Conservation (phyloP, 1,139 yeast genomes). For the Zygosaccharomyces pseudobailii region DNA sequence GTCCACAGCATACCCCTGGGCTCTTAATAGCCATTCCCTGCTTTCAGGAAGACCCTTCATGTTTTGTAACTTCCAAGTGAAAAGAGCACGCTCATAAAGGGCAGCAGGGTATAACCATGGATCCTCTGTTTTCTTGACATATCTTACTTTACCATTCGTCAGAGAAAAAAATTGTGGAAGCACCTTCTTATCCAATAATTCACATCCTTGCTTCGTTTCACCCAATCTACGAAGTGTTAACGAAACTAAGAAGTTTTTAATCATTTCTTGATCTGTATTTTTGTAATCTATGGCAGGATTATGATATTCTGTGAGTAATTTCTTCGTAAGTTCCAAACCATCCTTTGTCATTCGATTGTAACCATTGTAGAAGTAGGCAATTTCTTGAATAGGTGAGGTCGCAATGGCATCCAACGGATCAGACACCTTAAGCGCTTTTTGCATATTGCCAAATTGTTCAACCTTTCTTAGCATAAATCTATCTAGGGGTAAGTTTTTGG, state of each 20-base stretch:
- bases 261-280: conserved; percentile 59
- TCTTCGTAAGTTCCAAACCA: conserved; percentile 52
- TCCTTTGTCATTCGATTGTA: conserved; percentile 73
- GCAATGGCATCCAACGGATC: conserved; percentile 72
- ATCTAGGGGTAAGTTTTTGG: conserved; percentile 87
- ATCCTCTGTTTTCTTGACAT: conserved; percentile 51
- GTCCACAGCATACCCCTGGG: conserved; percentile 77
- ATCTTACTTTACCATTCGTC: conserved; percentile 35
- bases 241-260: conserved; percentile 60
- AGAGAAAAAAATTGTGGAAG: conserved; percentile 36
- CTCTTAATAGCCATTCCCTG: conserved; percentile 65
- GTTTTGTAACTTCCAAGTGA: conserved; percentile 68
- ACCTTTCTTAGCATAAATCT: conserved; percentile 72
- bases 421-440: conserved; percentile 40
- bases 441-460: conserved; percentile 49
- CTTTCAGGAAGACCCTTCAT: conserved; percentile 50
- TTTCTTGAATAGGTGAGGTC: conserved; percentile 80
- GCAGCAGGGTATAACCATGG: conserved; percentile 92
- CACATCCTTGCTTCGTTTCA: conserved; percentile 52
- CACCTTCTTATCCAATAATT: conserved; percentile 55
- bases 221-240: conserved; percentile 65
- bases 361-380: conserved; percentile 89
- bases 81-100: conserved; percentile 77
- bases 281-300: conserved; percentile 33
- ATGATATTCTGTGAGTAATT: conserved; percentile 40